Conservation (phyloP, 306 rosid genomes). For the Quercus wislizeni region DNA sequence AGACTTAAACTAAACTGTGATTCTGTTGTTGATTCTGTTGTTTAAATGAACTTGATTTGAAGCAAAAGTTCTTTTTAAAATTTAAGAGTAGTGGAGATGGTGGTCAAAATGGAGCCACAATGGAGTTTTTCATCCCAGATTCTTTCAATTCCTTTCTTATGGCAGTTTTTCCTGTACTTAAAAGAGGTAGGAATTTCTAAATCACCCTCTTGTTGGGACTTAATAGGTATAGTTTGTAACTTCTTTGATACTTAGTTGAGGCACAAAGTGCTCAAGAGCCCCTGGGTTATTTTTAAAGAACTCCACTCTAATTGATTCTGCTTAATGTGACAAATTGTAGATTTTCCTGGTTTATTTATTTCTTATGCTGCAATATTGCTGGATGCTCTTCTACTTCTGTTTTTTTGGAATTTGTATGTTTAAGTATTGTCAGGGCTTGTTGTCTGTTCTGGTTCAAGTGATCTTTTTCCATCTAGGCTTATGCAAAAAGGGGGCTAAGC, state of each 20-base stretch:
- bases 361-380: background rate
- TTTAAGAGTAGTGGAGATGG: too few relatives aligned
- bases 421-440: constrained; percentile 8
- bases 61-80: too few relatives aligned
- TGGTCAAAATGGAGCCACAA: too few relatives aligned
- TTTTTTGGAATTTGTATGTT: background rate
- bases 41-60: too few relatives aligned
- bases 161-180: too few relatives aligned
- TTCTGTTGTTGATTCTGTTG: too few relatives aligned
- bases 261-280: background rate
- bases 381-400: background rate
- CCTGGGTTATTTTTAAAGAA: background rate
- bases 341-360: background rate
- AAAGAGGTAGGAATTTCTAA: constrained; percentile 28
- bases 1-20: too few relatives aligned
- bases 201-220: background rate
- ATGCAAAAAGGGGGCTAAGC: too few relatives aligned
- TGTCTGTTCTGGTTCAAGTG: background rate
- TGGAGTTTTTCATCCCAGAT: too few relatives aligned
- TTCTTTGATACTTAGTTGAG: background rate
- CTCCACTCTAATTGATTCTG: background rate
- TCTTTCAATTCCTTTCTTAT: too few relatives aligned
- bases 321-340: background rate
- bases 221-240: background rate
- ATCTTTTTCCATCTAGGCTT: constrained; percentile 46